Base-by-base conservation (phyloP, 2,329 filamentous ascomycete species). In the Plenodomus tracheiphilus region DNA sequence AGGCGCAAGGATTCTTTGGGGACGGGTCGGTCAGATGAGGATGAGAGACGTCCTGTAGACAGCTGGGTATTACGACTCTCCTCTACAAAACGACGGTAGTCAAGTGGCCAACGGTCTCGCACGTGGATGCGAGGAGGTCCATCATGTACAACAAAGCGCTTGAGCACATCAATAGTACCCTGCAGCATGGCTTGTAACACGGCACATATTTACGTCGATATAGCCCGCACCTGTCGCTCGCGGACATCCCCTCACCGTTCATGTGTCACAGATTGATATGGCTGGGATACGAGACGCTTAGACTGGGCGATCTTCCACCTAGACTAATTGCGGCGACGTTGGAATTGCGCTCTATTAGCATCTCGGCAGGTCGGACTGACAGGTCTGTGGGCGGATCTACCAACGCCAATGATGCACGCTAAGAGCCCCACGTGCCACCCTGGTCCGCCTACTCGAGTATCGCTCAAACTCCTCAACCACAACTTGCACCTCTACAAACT, bases 1-100 rank as follows among this genome's bases (percentile, higher is more conserved):
- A 57, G 65, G 66, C 65, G 65, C 59, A 65, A 51, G 47, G 51
- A 51, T 53, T 58, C 56, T 50, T 47, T 53, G 51, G 53, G 34
- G 37, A 38, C 40, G 50, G 51, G 46, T 46, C 41, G 39, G 44
- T 39, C 21, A 45, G 52, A 51, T 51, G 41, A 41, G 13, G 46
- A 39, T 32, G 49, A 39, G 51, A 46, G 32, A 43, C 39, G 9
- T 39, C 45, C 8, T 41, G 28, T 51, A 25, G 20, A 38, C 28
- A 25, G 20, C 38, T 30, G 22, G 17, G 20, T 43, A 41, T 32
- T 45, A 50, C 44, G 45, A 45, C 45, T 59, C 56, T 56, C 57
- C 56, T 59, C 60, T 54, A 54, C 46, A 39, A 48, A 39, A 55
- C 42, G 47, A 41, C 54, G 41, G 48, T 42, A 52, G 44, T 54